These are phyloP conservation scores for Naganishia albida DNA, from an alignment of 1,284 basidiomycete species.

Conservation along the genomic window DNA sequence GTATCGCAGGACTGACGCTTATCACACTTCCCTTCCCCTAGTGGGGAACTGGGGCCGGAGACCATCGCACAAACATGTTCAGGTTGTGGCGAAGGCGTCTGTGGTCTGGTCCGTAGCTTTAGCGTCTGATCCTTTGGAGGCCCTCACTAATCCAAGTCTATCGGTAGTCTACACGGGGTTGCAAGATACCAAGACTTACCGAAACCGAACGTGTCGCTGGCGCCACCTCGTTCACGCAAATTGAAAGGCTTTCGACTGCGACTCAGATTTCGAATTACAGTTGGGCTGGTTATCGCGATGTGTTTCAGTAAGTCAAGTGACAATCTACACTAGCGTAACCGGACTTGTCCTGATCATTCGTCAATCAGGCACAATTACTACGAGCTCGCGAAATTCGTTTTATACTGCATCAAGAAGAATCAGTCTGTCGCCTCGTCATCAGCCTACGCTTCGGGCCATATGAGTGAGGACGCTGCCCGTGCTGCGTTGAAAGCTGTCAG, in stretches of 20 bases:
- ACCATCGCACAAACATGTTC: constrained; percentile 29
- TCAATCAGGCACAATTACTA: constrained; percentile 28
- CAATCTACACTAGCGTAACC: not conserved
- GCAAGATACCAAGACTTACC: constrained; percentile 28
- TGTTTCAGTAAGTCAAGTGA: constrained; percentile 24
- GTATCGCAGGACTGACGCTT: not conserved
- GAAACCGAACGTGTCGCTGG: constrained; percentile 10
- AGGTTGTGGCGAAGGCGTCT: constrained; percentile 30
- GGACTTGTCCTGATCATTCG: not conserved
- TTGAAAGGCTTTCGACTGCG: constrained; percentile 13
- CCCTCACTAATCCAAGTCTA: not conserved
- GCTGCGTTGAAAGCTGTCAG: too few relatives aligned
- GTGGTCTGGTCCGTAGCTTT: constrained; percentile 24
- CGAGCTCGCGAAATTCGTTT: constrained; percentile 29
- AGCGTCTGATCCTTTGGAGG: not conserved
- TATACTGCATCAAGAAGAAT: constrained; percentile 23
- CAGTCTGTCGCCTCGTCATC: constrained; percentile 3
- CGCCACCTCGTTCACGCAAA: constrained; percentile 13
- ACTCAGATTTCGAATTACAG: constrained; percentile 13
- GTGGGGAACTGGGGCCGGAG: constrained; percentile 27
- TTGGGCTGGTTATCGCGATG: constrained; percentile 22
- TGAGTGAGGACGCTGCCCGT: too few relatives aligned
- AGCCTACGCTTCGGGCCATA: too few relatives aligned
- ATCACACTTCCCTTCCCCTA: not conserved
- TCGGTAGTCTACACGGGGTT: constrained; percentile 16